Evolutionary conservation across 495 filamentous ascomycete species (phyloP).

Genomic region (Tuber calosporum): DNA sequence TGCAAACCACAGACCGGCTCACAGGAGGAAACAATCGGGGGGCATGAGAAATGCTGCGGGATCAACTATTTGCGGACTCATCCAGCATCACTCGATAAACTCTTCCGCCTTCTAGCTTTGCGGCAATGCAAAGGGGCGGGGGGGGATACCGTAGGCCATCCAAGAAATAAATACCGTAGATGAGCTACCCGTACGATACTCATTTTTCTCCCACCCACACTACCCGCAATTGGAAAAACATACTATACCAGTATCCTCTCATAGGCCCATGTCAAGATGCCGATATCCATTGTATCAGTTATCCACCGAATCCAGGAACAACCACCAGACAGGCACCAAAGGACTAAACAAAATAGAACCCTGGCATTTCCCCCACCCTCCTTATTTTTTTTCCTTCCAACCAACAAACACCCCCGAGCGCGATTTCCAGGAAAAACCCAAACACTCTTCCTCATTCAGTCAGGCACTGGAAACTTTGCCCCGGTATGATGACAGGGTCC

Average conservation of each 20-base stretch:
- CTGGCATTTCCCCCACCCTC: no score
- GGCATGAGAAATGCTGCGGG: neutral
- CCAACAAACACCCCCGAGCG: neutral
- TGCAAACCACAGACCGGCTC: neutral
- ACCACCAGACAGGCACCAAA: neutral
- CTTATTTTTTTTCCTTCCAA: no score
- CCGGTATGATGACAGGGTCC: neutral
- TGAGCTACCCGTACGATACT: no score
- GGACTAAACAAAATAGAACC: neutral
- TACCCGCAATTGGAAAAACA: neutral
- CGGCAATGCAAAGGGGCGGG: neutral
- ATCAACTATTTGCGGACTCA: neutral
- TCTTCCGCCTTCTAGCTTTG: no score
- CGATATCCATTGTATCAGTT: neutral
- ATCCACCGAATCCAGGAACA: neutral
- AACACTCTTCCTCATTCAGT: neutral
- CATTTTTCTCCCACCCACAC: neutral
- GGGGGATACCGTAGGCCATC: no score
- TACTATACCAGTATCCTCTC: no score
- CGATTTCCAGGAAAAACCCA: neutral
- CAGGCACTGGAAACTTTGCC: neutral
- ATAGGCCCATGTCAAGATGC: neutral
- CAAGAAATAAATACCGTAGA: neutral
- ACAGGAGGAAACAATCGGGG: neutral
- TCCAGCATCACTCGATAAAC: neutral